Evolutionary conservation across 1,139 yeast genomes (phyloP), one percentile per base, ranked within the genome.

Genomic region (Meyerozyma carpophila): DNA sequence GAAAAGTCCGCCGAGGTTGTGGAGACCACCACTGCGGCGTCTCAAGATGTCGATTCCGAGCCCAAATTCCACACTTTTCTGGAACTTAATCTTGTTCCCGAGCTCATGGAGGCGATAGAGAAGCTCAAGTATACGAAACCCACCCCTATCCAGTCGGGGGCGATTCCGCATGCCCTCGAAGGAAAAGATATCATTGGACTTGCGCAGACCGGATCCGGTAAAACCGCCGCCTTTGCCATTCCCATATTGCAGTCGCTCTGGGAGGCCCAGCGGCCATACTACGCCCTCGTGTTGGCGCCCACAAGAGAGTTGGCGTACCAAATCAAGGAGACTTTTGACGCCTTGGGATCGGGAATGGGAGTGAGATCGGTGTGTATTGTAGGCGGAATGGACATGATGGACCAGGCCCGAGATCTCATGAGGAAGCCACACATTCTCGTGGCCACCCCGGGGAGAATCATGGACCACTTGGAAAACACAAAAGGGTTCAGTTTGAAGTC

Each of bases 381-480:
- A 36, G 98, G 98, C 53, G 99, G 99, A 51, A 93, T 93, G 94
- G 96, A 89, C 58, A 87, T 88, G 88, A 89, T 93, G 94, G 95
- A 90, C 56, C 99, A 93, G 65, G 94, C 97, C 0, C 75, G 95
- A 50, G 96, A 94, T 52, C 73, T 93, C 53, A 85, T 89, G 84
- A 77, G 95, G 52, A 90, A 89, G 59, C 98, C 98, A 2, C 98
- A 93, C 58, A 77, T 93, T 40, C 77, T 93, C 44, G 96, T 93
- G 46, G 98, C 98, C 20, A 93, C 99, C 0, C 75, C 75, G 1
- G 98, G 98, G 52, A 78, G 99, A 62, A 73, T 93, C 46, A 81
- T 91, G 81, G 98, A 93, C 63, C 98, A 93, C 69, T 73, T 93
- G 58, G 98, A 93, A 61, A 84, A 89, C 57, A 93, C 98, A 9